A percentile compares a stretch with the other conserved stretches of the same genome.
Conservation (phyloP, 768 basidiomycete species). For the Dioszegia crocea region DNA sequence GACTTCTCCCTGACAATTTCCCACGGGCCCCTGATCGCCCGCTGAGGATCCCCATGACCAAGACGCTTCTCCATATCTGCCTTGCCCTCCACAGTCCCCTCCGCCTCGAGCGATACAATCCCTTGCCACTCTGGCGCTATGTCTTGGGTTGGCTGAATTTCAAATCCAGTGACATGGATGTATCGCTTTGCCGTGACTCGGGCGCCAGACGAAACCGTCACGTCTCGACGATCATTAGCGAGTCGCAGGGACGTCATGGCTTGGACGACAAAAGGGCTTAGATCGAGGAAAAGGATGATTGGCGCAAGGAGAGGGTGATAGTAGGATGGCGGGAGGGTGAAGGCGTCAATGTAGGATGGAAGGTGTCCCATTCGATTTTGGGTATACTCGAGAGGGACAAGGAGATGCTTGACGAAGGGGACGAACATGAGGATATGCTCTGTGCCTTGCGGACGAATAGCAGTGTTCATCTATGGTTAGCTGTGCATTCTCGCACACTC, state of each 20-base stretch:
- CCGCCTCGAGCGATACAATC: slow-evolving; percentile 48
- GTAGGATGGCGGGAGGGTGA: slow-evolving; percentile 47
- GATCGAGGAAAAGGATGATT: slow-evolving; percentile 44
- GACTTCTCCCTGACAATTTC: slow-evolving; percentile 48
- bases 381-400: slow-evolving; percentile 45
- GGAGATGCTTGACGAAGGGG: slow-evolving; percentile 39
- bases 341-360: slow-evolving; percentile 44
- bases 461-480: slow-evolving; percentile 41
- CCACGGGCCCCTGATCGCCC: slow-evolving; percentile 40
- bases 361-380: slow-evolving; percentile 36
- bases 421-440: slow-evolving; percentile 45
- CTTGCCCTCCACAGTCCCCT: slow-evolving; percentile 49
- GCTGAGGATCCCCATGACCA: slow-evolving; percentile 16
- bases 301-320: slow-evolving; percentile 45
- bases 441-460: slow-evolving; percentile 32
- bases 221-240: slow-evolving; percentile 46
- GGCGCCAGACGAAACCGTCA: slow-evolving; percentile 45
- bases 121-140: slow-evolving; percentile 43
- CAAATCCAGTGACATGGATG: slow-evolving; percentile 48
- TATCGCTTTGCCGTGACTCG: slow-evolving; percentile 48
- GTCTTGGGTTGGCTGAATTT: slow-evolving; percentile 19
- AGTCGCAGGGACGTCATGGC: slow-evolving; percentile 37
- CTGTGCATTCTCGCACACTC: background rate
- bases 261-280: slow-evolving; percentile 38
- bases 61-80: slow-evolving; percentile 40